These are phyloP conservation scores for Rhodomyrtus psidioides DNA, from an alignment of 441 rosid species.

Conservation along the genomic window DNA sequence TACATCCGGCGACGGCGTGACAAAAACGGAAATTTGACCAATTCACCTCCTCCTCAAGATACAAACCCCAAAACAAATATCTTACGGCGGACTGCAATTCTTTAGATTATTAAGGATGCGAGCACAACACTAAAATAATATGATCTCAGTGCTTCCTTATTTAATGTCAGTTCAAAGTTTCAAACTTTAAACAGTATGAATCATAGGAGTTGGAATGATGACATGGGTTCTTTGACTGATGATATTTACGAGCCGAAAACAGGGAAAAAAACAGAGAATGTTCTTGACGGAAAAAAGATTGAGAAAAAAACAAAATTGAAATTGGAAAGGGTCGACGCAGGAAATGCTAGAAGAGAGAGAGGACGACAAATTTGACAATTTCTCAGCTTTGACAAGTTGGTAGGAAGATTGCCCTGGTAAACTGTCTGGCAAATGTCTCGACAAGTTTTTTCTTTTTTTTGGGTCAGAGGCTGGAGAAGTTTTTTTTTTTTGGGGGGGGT, in stretches of 20 bases:
- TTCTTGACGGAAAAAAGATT: background rate
- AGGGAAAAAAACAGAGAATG: background rate
- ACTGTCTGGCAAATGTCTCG: background rate
- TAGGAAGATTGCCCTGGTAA: background rate
- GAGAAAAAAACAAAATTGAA: background rate
- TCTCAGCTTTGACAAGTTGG: background rate
- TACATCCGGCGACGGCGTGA: background rate
- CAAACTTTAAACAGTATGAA: background rate
- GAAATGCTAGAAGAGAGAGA: background rate
- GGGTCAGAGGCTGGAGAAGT: background rate
- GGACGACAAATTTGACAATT: background rate
- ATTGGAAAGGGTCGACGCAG: background rate
- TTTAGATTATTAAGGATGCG: background rate
- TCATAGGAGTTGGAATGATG: background rate
- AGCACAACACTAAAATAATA: background rate
- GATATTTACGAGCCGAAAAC: background rate
- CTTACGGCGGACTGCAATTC: background rate
- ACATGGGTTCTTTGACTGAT: background rate
- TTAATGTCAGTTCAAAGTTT: background rate
- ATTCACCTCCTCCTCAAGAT: background rate
- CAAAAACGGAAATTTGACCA: background rate
- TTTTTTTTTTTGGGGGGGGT: background rate
- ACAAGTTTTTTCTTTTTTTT: background rate
- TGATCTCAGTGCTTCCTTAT: background rate
- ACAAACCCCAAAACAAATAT: background rate